Conservation (phyloP, 2,329 filamentous ascomycete species). For the Madurella mycetomatis region DNA sequence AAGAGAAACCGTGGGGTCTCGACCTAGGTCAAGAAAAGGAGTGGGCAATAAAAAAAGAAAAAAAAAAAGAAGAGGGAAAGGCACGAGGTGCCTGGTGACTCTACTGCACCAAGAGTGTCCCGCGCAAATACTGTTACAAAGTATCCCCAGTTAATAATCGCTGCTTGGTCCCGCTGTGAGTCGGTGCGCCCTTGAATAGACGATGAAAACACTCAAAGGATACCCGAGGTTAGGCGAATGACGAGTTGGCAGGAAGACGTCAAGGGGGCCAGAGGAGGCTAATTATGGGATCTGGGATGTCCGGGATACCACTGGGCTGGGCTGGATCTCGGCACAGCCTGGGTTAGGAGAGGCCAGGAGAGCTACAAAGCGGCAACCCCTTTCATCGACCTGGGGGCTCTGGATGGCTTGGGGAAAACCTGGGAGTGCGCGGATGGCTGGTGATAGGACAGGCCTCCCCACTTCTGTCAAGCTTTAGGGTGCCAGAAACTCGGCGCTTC, state of each 20-base stretch:
- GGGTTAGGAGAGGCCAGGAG: conserved; percentile 9
- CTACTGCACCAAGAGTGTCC: conserved; percentile 14
- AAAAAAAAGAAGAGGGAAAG: conserved; percentile 6
- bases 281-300: conserved; percentile 1
- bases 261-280: conserved; percentile 6
- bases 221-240: conserved; percentile 2
- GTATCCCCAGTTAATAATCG: conserved; percentile 18
- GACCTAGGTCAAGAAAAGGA: not conserved
- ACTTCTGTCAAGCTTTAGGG: conserved; percentile 11
- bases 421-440: conserved; percentile 9
- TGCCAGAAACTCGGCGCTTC: conserved; percentile 17
- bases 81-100: conserved; percentile 13
- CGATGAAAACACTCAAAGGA: conserved; percentile 5
- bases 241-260: not conserved
- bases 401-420: conserved; percentile 3
- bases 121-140: conserved; percentile 14
- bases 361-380: conserved; percentile 22
- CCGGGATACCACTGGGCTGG: conserved; percentile 12
- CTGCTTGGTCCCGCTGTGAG: conserved; percentile 10
- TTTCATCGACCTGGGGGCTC: not conserved
- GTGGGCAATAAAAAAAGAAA: no score
- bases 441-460: conserved; percentile 3
- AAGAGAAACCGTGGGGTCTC: not conserved
- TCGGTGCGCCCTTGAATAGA: conserved; percentile 7
- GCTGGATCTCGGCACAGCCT: conserved; percentile 18